phyloP scores from a whole-genome alignment of 805 yeast species.

The Jamesozyma hellenica region DNA sequence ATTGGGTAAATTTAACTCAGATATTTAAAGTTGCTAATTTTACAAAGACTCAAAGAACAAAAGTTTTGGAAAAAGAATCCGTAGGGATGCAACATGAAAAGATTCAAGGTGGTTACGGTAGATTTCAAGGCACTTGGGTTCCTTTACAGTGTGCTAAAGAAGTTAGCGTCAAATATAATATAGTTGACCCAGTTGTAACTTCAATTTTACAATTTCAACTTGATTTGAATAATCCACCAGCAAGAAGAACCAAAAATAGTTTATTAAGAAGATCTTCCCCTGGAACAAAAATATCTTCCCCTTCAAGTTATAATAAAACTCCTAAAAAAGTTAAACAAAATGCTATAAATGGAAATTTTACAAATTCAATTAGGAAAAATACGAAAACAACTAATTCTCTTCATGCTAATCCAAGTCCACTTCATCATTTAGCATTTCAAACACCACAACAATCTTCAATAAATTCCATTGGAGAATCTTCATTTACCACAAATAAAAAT shows the following conservation, averaged over 20 bases:
- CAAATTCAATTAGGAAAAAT: constrained; percentile 4
- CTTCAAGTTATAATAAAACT: constrained; percentile 28
- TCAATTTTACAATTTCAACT: constrained; percentile 45
- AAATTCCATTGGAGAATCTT: constrained; percentile 1
- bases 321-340: constrained; percentile 20
- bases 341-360: constrained; percentile 1
- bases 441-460: constrained; percentile 22
- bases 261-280: constrained; percentile 25
- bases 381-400: constrained; percentile 5
- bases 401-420: constrained; percentile 25
- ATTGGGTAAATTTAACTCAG: constrained; percentile 90
- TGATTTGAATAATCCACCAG: constrained; percentile 37
- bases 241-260: constrained; percentile 32
- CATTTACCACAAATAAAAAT: background rate
- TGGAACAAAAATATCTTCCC: constrained; percentile 25
- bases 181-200: constrained; percentile 40
- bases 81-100: constrained; percentile 64
- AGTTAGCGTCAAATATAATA: constrained; percentile 43
- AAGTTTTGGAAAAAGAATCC: constrained; percentile 65
- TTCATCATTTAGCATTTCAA: constrained; percentile 26
- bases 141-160: constrained; percentile 57
- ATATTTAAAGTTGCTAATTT: constrained; percentile 67
- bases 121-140: constrained; percentile 83
- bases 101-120: constrained; percentile 77
- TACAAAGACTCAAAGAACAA: constrained; percentile 70